Evolutionary conservation across 345 rosid species (phyloP).

Genomic region (Moringa oleifera): DNA sequence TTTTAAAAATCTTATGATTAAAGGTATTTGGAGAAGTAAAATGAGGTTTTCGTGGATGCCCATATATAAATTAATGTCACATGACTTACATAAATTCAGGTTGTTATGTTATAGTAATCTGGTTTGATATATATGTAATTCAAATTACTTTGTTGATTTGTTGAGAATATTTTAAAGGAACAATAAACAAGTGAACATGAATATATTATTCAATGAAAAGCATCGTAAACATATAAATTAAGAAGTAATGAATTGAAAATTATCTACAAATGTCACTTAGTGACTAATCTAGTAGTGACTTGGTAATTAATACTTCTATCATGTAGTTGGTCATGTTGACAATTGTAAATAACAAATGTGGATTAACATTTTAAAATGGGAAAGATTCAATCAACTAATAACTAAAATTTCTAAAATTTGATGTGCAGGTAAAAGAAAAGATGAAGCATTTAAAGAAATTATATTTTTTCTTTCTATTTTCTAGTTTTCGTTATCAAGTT

Average conservation of each 20-base stretch:
- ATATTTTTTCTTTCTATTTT: too few relatives aligned
- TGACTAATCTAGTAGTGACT: not conserved
- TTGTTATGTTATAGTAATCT: slow-evolving; percentile 3
- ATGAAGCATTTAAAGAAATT: slow-evolving; percentile 2
- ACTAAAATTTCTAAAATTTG: not conserved
- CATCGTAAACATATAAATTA: too few relatives aligned
- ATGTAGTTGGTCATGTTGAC: not conserved
- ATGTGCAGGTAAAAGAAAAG: slow-evolving; percentile 67
- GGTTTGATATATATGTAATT: not conserved
- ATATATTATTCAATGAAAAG: not conserved
- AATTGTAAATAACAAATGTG: too few relatives aligned
- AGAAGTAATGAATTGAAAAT: too few relatives aligned
- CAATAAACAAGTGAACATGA: not conserved
- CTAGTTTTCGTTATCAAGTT: not conserved
- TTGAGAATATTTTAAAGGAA: not conserved
- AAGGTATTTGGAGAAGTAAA: slow-evolving; percentile 60
- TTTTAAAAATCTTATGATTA: not conserved
- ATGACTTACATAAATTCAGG: slow-evolving; percentile 56
- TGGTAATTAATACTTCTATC: not conserved
- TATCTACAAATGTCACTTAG: not conserved
- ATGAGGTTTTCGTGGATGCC: slow-evolving; percentile 40
- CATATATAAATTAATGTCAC: slow-evolving; percentile 33
- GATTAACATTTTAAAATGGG: not conserved
- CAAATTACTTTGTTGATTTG: not conserved
- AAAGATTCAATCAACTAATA: not conserved